phyloP scores from a whole-genome alignment of 1,284 basidiomycete species.

The Trametes hirsuta region DNA sequence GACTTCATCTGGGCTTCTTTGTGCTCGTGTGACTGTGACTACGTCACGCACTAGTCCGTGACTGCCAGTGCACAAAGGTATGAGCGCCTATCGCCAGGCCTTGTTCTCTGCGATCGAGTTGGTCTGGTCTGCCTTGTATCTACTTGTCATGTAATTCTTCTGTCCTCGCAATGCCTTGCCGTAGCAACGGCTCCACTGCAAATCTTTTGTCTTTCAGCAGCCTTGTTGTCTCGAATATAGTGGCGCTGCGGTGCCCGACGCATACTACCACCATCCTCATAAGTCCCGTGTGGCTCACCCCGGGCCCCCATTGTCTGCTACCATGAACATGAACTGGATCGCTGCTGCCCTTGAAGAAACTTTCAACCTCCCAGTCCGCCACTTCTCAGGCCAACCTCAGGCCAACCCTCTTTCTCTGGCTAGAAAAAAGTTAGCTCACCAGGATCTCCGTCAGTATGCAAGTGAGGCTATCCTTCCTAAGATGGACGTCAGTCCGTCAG shows the following conservation, averaged over 20 bases:
- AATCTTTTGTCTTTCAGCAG: neutral
- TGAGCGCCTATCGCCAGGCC: neutral
- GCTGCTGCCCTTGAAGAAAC: neutral
- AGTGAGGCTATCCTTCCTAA: conserved; percentile 49
- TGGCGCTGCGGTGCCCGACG: neutral
- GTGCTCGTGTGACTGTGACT: neutral
- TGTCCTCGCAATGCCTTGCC: neutral
- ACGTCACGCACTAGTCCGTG: neutral
- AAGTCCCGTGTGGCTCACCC: neutral
- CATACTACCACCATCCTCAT: neutral
- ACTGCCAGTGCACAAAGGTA: neutral
- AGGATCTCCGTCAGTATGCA: conserved; percentile 44
- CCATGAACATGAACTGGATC: neutral
- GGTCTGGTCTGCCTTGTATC: neutral
- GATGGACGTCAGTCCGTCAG: conserved; percentile 42
- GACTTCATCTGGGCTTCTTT: neutral
- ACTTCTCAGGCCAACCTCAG: neutral
- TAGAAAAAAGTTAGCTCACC: conserved; percentile 1
- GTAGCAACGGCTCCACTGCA: neutral
- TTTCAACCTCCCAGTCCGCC: neutral
- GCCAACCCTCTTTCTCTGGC: neutral
- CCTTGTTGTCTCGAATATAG: neutral
- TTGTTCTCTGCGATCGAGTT: neutral
- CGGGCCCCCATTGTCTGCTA: neutral
- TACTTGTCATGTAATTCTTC: neutral